Base-by-base conservation (phyloP, 2,329 filamentous ascomycete genomes). In the Dothistroma septosporum region DNA sequence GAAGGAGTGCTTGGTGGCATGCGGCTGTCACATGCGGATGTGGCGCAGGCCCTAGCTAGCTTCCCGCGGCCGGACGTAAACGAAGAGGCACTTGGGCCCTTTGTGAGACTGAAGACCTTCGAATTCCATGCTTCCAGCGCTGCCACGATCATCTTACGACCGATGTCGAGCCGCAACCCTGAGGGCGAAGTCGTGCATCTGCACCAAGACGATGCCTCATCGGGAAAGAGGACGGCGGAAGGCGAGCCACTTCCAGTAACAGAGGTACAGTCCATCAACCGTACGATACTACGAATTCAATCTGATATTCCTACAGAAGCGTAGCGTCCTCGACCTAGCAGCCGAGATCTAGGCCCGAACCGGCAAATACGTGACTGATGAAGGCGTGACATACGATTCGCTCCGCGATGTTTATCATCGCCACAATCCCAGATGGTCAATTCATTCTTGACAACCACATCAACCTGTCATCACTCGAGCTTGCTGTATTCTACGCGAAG, bases 321-420 rank as follows among this genome's bases (percentile, higher is more conserved):
- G 46, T 24, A 22, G 37, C 28, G 24, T 60, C 22, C 44, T 60
- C 44, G 46, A 55, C 19, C 35, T 60, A 6, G 52, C 58, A n/a
- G 41, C 44, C n/a, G 58, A 60, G 53, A 16, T 60, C n/a, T 60
- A 52, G 58, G 19, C 24, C 22, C 37, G 22, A 21, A 60, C 55
- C 32, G 58, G 58, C 8, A 41, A 55, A 32, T 12, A 35, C n/a
- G 57, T 31, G 2, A 52, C 55, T 32, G 52, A 50, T 5, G 37
- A 9, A 7, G 37, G 35, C 46, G 55, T 50, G 14, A 4, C 41
- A 16, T 31, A 16, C 6, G 14, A 32, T 12, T 21, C 12, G 10
- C 2, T 37, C 33, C 14, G 3, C 10, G 4, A 9, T 37, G 33
- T 16, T 10, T 2, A 37, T 9, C 2, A 9, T 9, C 33, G 33